Percentiles rank a stretch among this genome's conserved stretches.
phyloP scores from a whole-genome alignment of 805 yeast species.

The Yarrowia alimentaria region DNA sequence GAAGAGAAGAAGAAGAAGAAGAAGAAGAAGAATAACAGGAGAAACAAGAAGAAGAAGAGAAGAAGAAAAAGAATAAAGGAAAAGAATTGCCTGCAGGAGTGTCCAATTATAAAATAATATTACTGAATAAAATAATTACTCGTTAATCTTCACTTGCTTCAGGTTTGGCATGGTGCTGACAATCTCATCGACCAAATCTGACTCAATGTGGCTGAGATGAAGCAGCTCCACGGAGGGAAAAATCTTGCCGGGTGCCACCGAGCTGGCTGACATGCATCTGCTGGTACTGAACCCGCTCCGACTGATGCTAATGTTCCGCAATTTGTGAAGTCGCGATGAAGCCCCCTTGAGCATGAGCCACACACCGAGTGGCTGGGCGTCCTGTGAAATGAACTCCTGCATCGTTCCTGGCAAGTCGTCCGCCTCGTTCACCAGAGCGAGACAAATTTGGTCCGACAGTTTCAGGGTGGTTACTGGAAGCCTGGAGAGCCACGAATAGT shows the following conservation, averaged over 20 bases:
- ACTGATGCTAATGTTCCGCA: not conserved
- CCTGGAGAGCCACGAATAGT: conserved; percentile 6
- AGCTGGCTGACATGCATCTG: not conserved
- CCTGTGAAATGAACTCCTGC: conserved; percentile 1
- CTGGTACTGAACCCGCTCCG: conserved; percentile 18
- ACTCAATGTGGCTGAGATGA: not conserved
- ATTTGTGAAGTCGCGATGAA: not conserved
- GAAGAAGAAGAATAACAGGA: no score
- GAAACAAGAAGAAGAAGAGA: no score
- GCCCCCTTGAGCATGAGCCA: conserved; percentile 20
- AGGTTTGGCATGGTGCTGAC: conserved; percentile 5
- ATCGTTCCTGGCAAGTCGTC: not conserved
- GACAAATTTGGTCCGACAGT: not conserved
- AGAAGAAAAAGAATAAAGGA: no score
- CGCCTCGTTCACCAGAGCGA: conserved; percentile 1
- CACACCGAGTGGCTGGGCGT: not conserved
- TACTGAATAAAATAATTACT: no score
- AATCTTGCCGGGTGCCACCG: not conserved
- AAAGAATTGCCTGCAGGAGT: no score
- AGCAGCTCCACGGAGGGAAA: conserved; percentile 9
- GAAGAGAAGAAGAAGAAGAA: no score
- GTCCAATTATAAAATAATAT: no score
- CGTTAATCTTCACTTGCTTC: not conserved
- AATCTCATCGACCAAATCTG: conserved; percentile 6
- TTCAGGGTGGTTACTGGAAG: not conserved